Percentiles rank a stretch among this genome's conserved stretches.
phyloP scores from a whole-genome alignment of 441 rosid species.

The Kokia cookei region DNA sequence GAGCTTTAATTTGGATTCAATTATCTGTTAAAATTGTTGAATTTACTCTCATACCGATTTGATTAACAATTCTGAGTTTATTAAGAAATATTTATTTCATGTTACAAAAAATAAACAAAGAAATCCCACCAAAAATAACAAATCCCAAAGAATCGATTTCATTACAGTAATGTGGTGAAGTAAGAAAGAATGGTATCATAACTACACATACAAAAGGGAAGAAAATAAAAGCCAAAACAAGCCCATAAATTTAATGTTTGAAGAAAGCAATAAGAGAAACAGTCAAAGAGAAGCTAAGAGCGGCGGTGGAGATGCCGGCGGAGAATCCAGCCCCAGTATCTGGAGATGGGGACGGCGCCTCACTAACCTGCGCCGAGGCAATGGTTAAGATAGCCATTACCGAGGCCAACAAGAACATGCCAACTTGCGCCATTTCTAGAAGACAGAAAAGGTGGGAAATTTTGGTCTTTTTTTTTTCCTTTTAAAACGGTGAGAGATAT shows the following conservation, averaged over 20 bases:
- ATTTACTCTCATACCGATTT: too few relatives aligned
- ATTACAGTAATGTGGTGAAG: neutral
- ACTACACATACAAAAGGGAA: neutral
- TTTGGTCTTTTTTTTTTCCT: neutral
- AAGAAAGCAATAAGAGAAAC: conserved; percentile 18
- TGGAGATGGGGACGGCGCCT: conserved; percentile 15
- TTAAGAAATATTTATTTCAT: too few relatives aligned
- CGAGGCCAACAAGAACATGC: conserved; percentile 9
- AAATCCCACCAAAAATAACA: neutral
- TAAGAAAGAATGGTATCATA: conserved; percentile 1
- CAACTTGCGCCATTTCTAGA: conserved; percentile 18
- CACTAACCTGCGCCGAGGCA: conserved; percentile 23
- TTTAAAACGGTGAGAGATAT: neutral
- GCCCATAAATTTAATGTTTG: conserved; percentile 10
- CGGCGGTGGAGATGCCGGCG: conserved; percentile 8
- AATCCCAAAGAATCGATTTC: neutral
- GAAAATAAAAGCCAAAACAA: neutral
- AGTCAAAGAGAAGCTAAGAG: conserved; percentile 17
- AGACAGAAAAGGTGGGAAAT: neutral
- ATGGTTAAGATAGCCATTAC: conserved; percentile 16
- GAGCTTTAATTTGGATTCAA: too few relatives aligned
- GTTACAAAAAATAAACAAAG: neutral
- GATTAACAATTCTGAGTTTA: too few relatives aligned
- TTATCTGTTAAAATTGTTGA: too few relatives aligned
- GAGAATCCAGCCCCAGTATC: conserved; percentile 22